phyloP scores from a whole-genome alignment of 495 filamentous ascomycete species.

The Rostrohypoxylon terebratum region DNA sequence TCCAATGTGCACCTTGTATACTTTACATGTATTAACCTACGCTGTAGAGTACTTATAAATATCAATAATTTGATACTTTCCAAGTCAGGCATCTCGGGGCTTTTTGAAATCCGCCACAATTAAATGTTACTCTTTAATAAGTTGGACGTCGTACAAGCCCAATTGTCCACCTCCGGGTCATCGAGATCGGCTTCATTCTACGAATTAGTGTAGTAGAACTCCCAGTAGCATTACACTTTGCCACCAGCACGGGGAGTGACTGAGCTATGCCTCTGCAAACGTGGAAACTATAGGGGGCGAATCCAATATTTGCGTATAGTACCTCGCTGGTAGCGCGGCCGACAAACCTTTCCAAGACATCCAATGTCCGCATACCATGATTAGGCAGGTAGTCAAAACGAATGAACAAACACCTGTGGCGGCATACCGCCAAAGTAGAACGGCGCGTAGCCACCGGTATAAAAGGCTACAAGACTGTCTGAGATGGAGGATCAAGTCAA shows the following conservation, averaged over 20 bases:
- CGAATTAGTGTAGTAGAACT: neutral
- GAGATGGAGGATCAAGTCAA: neutral
- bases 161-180: neutral
- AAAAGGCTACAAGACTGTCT: neutral
- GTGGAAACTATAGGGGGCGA: neutral
- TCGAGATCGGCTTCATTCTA: neutral
- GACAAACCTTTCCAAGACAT: conserved; percentile 2
- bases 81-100: neutral
- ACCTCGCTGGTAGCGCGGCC: neutral
- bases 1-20: neutral
- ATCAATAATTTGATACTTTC: neutral
- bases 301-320: neutral
- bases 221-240: neutral
- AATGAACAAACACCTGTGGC: conserved; percentile 7
- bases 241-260: neutral
- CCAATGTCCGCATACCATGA: neutral
- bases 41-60: neutral
- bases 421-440: neutral
- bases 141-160: neutral
- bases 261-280: neutral
- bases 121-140: conserved; percentile 7
- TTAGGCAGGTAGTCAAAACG: neutral
- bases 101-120: neutral
- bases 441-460: neutral
- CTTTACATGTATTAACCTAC: neutral